A percentile compares a stretch with the other conserved stretches of the same genome.
Evolutionary conservation across 2,329 filamentous ascomycete species (phyloP).

Genomic region (Fusarium sublunatum): DNA sequence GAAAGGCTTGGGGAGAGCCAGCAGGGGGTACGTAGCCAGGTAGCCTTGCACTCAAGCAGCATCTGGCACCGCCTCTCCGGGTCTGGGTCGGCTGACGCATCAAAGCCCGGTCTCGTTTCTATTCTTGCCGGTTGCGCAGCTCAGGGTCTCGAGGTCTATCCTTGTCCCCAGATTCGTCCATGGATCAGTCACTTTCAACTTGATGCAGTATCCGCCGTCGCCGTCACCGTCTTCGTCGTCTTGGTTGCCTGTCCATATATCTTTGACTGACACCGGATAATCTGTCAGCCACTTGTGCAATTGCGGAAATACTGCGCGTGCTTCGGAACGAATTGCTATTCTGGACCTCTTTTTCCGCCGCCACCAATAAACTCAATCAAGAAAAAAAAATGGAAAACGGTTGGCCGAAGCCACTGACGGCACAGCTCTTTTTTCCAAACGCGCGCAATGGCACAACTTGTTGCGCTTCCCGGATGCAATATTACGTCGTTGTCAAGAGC

Average conservation of each 20-base stretch:
- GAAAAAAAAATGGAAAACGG: slow-evolving; percentile 5
- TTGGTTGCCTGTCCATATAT: slow-evolving; percentile 5
- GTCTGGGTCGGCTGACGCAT: slow-evolving; percentile 31
- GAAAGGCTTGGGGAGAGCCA: slow-evolving; percentile 26
- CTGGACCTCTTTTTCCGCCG: slow-evolving; percentile 10
- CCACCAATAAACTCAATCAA: slow-evolving; percentile 33
- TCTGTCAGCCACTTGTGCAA: slow-evolving; percentile 7
- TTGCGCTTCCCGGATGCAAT: slow-evolving; percentile 27
- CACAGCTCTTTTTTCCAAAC: slow-evolving; percentile 13
- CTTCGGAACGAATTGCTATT: slow-evolving; percentile 9
- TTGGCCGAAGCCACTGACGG: slow-evolving; percentile 37
- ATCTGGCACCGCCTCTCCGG: slow-evolving; percentile 40
- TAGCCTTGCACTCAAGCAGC: slow-evolving; percentile 32
- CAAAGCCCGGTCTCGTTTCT: slow-evolving; percentile 22
- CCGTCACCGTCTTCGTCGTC: slow-evolving; percentile 4
- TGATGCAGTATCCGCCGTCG: slow-evolving; percentile 16
- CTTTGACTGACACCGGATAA: slow-evolving; percentile 7
- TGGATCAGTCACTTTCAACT: slow-evolving; percentile 25
- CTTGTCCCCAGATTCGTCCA: slow-evolving; percentile 26
- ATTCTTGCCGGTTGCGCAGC: slow-evolving; percentile 1
- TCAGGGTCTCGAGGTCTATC: slow-evolving; percentile 2
- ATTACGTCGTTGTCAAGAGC: slow-evolving; percentile 41
- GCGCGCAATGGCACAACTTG: slow-evolving; percentile 18
- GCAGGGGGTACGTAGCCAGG: slow-evolving; percentile 40
- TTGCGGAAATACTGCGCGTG: slow-evolving; percentile 18